Base-by-base conservation (phyloP, 257 asterid genomes). In the Capsicum chinense region DNA sequence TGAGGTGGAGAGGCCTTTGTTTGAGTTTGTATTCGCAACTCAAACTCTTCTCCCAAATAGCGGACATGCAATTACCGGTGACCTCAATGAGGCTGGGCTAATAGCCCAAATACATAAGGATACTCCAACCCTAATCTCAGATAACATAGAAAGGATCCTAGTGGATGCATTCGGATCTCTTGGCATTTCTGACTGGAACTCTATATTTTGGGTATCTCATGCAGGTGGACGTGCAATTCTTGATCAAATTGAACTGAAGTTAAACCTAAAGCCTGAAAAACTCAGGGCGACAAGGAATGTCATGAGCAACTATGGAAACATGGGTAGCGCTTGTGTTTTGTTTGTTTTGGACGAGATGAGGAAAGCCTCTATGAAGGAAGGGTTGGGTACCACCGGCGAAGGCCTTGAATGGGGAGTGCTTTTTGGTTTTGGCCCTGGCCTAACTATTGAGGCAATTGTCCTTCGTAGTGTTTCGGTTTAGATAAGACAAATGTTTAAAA, bases 351-450 rank as follows among this genome's bases (percentile, higher is more conserved):
- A 85, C 48, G 84, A 85, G 56, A 85, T 85, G 82, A 69, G 82
- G 58, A 85, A 80, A 35, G 0, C 58, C 3, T 69, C 87, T 10
- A 16, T 44, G 5, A 69, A 17, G 1, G 48, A 47, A 21, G 82
- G 84, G 4, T 5, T 85, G 26, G 9, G 67, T 37, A 80, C 79
- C 12, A 80, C 84, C 0, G 87, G 87, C 1, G 84, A 85, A 54
- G 87, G 82, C 56, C 47, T 80, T 3, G 84, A 80, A 2, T 85
- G 87, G 87, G 87, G 87, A 1, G 83, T 84, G 6, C 50, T 80
- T 48, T 80, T 50, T 50, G 42, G 68, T 70, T 80, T 57, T n/a
- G 79, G 84, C 9, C 82, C 84, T 35, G 84, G 87, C 9, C 26
- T 85, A 5, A 80, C 84, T 2, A 39, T 80, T 5, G 82, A 80